A percentile compares a stretch with the other conserved stretches of the same genome.
These are phyloP conservation scores for Sodiomyces alkalinus DNA, from an alignment of 2,329 filamentous ascomycete genomes.

Conservation along the genomic window DNA sequence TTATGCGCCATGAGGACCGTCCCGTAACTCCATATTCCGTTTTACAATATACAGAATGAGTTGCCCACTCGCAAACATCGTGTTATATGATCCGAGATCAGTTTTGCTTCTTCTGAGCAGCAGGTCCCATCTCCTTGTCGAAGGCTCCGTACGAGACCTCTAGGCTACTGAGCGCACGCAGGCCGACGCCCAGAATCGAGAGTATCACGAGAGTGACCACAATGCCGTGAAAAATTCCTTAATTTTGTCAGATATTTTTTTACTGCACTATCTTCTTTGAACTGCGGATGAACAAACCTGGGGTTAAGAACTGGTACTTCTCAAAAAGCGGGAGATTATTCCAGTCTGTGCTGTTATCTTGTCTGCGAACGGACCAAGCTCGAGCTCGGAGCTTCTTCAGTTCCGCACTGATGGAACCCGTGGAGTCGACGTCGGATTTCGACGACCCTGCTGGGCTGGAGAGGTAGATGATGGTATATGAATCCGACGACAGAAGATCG, in stretches of 20 bases:
- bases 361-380: slow-evolving; percentile 14
- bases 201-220: slow-evolving; percentile 56
- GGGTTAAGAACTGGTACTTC: slow-evolving; percentile 88
- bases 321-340: slow-evolving; percentile 55
- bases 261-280: not conserved
- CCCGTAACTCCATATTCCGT: slow-evolving; percentile 7
- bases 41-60: slow-evolving; percentile 4
- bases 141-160: slow-evolving; percentile 90
- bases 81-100: too few species aligned
- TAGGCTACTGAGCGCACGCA: slow-evolving; percentile 63
- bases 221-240: slow-evolving; percentile 82
- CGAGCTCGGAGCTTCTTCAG: slow-evolving; percentile 45
- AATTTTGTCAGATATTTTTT: slow-evolving; percentile 4
- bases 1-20: slow-evolving; percentile 4
- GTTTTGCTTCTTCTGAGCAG: slow-evolving; percentile 70
- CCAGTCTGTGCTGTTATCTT: slow-evolving; percentile 21
- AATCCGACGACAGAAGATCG: slow-evolving; percentile 19
- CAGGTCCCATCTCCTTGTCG: slow-evolving; percentile 88
- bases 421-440: slow-evolving; percentile 51
- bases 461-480: slow-evolving; percentile 64
- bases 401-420: slow-evolving; percentile 51
- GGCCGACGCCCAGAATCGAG: slow-evolving; percentile 62
- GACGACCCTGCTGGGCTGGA: slow-evolving; percentile 41
- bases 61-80: too few species aligned
- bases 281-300: slow-evolving; percentile 39